Base-by-base conservation (phyloP, 2,329 filamentous ascomycete species). In the Alternaria arborescens region DNA sequence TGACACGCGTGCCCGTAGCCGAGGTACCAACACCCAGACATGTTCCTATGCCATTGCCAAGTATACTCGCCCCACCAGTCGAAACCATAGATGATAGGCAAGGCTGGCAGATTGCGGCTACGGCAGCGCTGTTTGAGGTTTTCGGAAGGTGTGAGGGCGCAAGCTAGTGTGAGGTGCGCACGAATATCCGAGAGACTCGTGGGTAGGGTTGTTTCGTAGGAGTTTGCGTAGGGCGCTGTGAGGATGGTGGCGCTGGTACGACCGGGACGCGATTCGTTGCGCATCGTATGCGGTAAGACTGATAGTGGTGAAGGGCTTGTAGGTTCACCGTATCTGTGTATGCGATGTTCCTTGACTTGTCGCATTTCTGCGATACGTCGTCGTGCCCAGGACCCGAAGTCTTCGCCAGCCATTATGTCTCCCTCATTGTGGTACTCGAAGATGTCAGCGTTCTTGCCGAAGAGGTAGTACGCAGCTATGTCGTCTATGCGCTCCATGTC, bases 41-140 rank as follows among this genome's bases (percentile, higher is more conserved):
- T 5, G 16, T 66, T 62, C 6, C 63, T 52, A 34, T 64, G 65
- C 60, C 62, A 66, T 34, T 60, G 52, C 62, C 64, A 65, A 2
- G 20, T 41, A 26, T 53, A 61, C 8, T 57, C 59, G 12, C 41
- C 56, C 36, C 62, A 65, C 52, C 58, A 67, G 3, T 16, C 14
- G 56, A 51, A 65, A 18, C 42, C 50, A n/a, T 12, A 2, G 10
- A 61, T 55, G 16, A 7, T 4, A 4, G 47, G 53, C 30, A 55
- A 51, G 12, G 32, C 22, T 3, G 61, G 53, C 4, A 55, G 40
- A 2, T 44, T 42, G 20, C 22, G 30, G 34, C 14, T 14, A 4
- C 51, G 11, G 18, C 44, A 61, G 54, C 24, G 26, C 4, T 41
- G 26, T 47, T 26, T 12, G 20, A 28, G 18, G 18, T 26, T 40